Evolutionary conservation across 257 asterid species (phyloP).

Genomic region (Solanum tacnaense): DNA sequence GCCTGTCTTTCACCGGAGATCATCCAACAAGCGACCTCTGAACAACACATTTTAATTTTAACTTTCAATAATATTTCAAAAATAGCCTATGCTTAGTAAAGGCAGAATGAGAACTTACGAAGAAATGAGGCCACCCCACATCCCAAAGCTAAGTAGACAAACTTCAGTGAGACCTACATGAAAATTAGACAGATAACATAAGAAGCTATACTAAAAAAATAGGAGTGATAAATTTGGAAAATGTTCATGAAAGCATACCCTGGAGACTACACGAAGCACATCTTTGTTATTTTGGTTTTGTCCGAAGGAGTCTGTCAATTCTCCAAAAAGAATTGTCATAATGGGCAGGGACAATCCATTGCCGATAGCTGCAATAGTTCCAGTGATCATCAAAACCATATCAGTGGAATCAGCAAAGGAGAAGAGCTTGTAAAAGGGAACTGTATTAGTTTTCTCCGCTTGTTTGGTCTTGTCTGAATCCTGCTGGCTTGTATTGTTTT

Average conservation of each 20-base stretch:
- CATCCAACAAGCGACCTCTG: conserved; percentile 94
- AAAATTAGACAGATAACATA: neutral
- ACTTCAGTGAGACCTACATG: conserved; percentile 49
- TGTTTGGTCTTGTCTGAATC: conserved; percentile 2
- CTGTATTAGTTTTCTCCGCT: conserved; percentile 14
- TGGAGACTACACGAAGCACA: conserved; percentile 37
- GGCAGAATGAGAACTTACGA: conserved; percentile 35
- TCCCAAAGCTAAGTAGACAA: conserved; percentile 64
- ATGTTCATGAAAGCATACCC: conserved; percentile 13
- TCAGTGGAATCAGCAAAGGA: conserved; percentile 54
- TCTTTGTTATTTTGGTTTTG: neutral
- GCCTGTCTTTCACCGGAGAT: conserved; percentile 91
- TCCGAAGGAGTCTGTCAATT: conserved; percentile 62
- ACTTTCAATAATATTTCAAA: neutral
- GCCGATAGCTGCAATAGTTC: conserved; percentile 55
- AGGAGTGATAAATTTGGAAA: neutral
- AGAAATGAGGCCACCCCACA: conserved; percentile 57
- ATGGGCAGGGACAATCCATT: conserved; percentile 63
- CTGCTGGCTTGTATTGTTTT: neutral
- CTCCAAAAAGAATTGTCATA: conserved; percentile 70
- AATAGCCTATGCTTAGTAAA: neutral
- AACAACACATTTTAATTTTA: neutral
- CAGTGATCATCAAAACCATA: conserved; percentile 45
- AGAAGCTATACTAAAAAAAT: neutral
- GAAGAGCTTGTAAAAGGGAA: conserved; percentile 68